Evolutionary conservation across 139 green algal genomes (phyloP).

Genomic region (Gonium pectorale): DNA sequence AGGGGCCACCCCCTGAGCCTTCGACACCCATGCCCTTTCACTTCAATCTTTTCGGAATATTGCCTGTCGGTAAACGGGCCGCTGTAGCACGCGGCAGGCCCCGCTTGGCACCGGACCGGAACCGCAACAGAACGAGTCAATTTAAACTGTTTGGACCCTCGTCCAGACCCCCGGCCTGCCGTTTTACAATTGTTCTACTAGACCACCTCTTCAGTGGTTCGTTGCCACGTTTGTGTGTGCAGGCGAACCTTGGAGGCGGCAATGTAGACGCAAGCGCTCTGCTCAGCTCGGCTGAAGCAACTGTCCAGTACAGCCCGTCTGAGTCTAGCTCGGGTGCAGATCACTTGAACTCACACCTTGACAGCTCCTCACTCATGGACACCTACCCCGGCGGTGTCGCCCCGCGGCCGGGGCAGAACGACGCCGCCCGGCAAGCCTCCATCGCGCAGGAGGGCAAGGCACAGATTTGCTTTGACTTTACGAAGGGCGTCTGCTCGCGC

Average conservation of each 20-base stretch:
- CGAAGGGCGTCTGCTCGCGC: constrained; percentile 82
- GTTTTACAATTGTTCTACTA: too few species aligned
- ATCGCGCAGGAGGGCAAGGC: constrained; percentile 46
- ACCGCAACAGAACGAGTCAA: too few species aligned
- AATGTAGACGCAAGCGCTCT: background rate
- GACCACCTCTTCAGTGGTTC: too few species aligned
- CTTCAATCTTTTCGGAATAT: too few species aligned
- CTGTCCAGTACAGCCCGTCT: constrained; percentile 17
- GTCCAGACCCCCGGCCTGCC: too few species aligned
- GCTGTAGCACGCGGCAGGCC: too few species aligned
- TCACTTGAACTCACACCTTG: constrained; percentile 14
- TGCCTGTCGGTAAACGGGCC: too few species aligned
- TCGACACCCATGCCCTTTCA: too few species aligned
- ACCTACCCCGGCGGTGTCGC: background rate
- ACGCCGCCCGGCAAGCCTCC: background rate
- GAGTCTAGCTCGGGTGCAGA: constrained; percentile 34
- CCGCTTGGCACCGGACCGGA: too few species aligned
- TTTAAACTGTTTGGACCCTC: too few species aligned
- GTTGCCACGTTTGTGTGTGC: too few species aligned
- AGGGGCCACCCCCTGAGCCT: too few species aligned
- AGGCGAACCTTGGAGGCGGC: constrained; percentile 5
- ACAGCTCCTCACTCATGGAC: background rate
- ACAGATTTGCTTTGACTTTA: constrained; percentile 95
- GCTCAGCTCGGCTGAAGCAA: constrained; percentile 23
- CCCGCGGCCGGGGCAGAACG: background rate